Base-by-base conservation (phyloP, 202 grass and related monocot species). In the Zizania palustris region DNA sequence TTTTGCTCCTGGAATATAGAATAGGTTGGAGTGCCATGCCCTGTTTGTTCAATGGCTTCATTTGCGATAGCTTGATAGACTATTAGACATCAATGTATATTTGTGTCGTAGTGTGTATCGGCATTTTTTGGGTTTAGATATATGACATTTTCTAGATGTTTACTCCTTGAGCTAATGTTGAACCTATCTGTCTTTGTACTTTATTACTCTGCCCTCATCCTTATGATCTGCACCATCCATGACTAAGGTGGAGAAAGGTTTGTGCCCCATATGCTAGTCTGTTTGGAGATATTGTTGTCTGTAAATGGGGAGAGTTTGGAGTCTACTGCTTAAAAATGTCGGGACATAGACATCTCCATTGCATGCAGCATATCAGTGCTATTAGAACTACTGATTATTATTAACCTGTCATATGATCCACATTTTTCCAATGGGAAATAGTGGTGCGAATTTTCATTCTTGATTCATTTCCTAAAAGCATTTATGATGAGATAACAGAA, bases 401-500 rank as follows among this genome's bases (percentile, higher is more conserved):
- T 49, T 28, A 37, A 65, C 38, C 15, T 35, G 45, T 11, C 73
- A 8, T 16, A 65, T 66, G 2, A 20, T 48, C 37, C 40, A 5
- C n/a, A 39, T 44, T 18, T 28, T 19, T 58, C 4, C 8, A 5
- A 16, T 1, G 3, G 69, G 6, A 79, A 35, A n/a, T 68, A n/a
- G 14, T 7, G 4, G 6, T 16, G 18, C 16, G 39, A 15, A 72
- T 44, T 42, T 67, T 14, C 1, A 19, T 83, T 21, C 15, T 19
- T 49, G 14, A 69, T 68, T 63, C 56, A 13, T 5, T 10, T 73
- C 22, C 9, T 63, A 18, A 18, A 82, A 63, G 40, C 49, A 40
- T 81, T 74, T 81, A 69, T 77, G 13, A 76, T 70, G 49, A 77
- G 74, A 73, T 78, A 44, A 1, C 49, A 71, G 9, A 64, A 60